Evolutionary conservation across 208 protist genomes (phyloP).

Genomic region (Angomonas deanei): DNA sequence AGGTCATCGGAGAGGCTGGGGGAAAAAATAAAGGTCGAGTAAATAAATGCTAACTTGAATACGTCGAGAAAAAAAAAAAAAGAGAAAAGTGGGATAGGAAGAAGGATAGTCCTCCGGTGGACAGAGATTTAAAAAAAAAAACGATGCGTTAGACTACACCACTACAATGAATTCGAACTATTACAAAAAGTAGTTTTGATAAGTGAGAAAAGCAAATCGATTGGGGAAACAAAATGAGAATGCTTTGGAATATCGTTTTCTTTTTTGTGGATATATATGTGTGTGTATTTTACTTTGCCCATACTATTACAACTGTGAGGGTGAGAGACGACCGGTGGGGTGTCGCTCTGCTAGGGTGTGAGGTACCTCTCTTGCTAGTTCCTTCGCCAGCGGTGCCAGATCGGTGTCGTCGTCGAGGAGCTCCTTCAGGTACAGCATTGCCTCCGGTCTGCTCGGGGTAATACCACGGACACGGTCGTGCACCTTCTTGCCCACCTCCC

Average conservation of each 20-base stretch:
- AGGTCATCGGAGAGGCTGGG: not conserved
- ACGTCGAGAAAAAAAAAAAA: not conserved
- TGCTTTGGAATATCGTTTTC: too few relatives aligned
- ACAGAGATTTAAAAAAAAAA: too few relatives aligned
- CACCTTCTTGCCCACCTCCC: conserved; percentile 64
- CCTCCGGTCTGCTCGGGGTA: conserved; percentile 46
- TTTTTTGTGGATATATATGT: not conserved
- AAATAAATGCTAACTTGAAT: not conserved
- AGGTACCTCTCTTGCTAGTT: conserved; percentile 65
- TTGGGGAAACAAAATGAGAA: too few relatives aligned
- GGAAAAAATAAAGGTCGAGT: too few relatives aligned
- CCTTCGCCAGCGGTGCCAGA: conserved; percentile 50
- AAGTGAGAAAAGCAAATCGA: too few relatives aligned
- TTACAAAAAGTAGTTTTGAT: too few relatives aligned
- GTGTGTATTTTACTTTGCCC: not conserved
- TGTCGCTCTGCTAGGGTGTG: conserved; percentile 52
- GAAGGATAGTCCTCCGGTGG: too few relatives aligned
- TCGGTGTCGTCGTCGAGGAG: conserved; percentile 87
- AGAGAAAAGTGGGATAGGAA: conserved; percentile 2
- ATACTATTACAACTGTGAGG: conserved; percentile 40
- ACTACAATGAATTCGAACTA: too few relatives aligned
- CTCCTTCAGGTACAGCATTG: conserved; percentile 82
- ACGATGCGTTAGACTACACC: too few relatives aligned
- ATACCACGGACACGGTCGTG: conserved; percentile 66
- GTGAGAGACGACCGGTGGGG: conserved; percentile 51